Evolutionary conservation across 768 basidiomycete genomes (phyloP).

Genomic region (Infundibulicybe gibba): DNA sequence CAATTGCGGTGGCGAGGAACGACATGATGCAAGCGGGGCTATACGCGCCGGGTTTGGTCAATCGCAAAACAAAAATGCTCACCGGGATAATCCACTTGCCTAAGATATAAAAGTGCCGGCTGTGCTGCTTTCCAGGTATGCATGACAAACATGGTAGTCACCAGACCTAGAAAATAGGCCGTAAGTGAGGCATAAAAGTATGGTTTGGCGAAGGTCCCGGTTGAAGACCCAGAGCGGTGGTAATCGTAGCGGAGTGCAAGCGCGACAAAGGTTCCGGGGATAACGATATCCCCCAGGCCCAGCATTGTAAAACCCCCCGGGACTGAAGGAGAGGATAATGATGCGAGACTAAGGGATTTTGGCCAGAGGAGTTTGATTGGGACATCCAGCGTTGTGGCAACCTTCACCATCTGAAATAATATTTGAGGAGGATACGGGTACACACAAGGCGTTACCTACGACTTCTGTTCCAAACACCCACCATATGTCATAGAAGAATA

Average conservation of each 20-base stretch:
- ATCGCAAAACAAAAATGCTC: background rate
- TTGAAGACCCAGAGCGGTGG: conserved; percentile 31
- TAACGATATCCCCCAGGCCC: conserved; percentile 85
- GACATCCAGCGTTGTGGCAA: conserved; percentile 84
- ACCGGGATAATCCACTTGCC: conserved; percentile 37
- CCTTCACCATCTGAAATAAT: conserved; percentile 77
- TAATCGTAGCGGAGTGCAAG: conserved; percentile 86
- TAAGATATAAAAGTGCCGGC: conserved; percentile 90
- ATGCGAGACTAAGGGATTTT: conserved; percentile 41
- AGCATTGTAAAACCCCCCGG: conserved; percentile 80
- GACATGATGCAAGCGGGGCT: conserved; percentile 79
- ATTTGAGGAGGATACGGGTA: background rate
- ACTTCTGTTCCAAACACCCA: conserved; percentile 92
- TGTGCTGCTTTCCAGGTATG: conserved; percentile 74
- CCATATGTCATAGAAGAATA: conserved; percentile 93
- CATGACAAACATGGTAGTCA: conserved; percentile 82
- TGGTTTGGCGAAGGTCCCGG: conserved; percentile 50
- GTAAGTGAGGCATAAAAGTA: conserved; percentile 71
- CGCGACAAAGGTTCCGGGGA: conserved; percentile 68
- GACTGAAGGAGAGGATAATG: conserved; percentile 26
- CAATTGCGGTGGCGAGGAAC: conserved; percentile 53
- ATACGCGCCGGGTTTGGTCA: conserved; percentile 1
- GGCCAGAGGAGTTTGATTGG: conserved; percentile 94
- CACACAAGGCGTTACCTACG: conserved; percentile 28
- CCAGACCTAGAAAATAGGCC: conserved; percentile 74